Evolutionary conservation across 495 filamentous ascomycete species (phyloP), one percentile per base, ranked within the genome.

Genomic region (Parathielavia hyrcaniae): DNA sequence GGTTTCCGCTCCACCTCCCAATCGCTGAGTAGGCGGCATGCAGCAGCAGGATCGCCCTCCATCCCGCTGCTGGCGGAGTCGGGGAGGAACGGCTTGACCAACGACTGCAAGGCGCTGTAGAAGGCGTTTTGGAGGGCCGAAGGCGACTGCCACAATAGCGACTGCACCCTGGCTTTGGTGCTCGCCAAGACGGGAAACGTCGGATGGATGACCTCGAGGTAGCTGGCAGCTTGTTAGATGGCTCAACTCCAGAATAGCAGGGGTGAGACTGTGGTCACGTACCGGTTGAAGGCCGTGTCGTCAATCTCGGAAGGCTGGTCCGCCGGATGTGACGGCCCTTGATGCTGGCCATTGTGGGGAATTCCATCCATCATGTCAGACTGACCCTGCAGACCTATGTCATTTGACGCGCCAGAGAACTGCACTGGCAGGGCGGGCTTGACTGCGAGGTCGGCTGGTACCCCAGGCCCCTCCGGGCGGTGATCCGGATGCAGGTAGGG

Each of bases 121-220:
- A 93, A 90, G 0, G 85, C 87, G 47, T 88, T 84, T 52, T 87
- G 83, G 6, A 90, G 73, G 13, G 76, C 69, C 9, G 75, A 63
- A 6, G 83, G 80, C 63, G 83, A 85, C 50, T 81, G 78, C 11
- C 79, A 77, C 19, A 93, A 70, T 41, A 85, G 74, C 13, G 79
- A 78, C 43, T 83, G 74, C 4, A 90, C 76, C 7, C 81, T 76
- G 38, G 79, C 75, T 62, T 85, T 89, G 38, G 78, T 83, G 61
- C 81, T 76, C 1, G 88, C 81, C 16, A 96, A 78, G 4, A 95
- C 73, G 0, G 90, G 90, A 53, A 91, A 84, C 16, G 83, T 81
- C 2, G 83, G 81, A 64, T 95, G 89, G 17, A 95, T 83, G 32
- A 80, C 73, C 19, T 79, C 74, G 53, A 89, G 84, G 65, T 91